Percentiles rank a stretch among this genome's conserved stretches.
Conservation (phyloP, 208 protist species). For the Wallacemonas sp. region DNA sequence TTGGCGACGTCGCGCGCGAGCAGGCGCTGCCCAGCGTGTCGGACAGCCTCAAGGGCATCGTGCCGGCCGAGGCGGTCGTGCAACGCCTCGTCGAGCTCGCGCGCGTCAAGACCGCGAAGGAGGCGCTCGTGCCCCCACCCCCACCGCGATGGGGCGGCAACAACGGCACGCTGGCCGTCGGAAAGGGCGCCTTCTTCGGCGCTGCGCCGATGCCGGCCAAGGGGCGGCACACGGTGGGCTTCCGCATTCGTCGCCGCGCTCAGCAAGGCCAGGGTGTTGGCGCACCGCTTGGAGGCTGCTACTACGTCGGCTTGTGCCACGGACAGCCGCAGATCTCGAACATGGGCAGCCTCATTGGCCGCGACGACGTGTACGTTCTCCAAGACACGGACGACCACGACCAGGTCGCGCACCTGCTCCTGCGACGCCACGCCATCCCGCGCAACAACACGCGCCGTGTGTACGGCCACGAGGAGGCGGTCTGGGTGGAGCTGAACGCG, state of each 20-base stretch:
- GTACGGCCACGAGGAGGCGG: slow-evolving; percentile 83
- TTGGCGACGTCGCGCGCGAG: slow-evolving; percentile 54
- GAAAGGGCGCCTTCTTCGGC: slow-evolving; percentile 82
- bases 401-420: slow-evolving; percentile 78
- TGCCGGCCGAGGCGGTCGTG: slow-evolving; percentile 32
- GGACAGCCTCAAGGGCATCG: slow-evolving; percentile 19
- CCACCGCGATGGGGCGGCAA: slow-evolving; percentile 63
- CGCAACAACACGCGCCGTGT: slow-evolving; percentile 74
- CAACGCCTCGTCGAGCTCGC: slow-evolving; percentile 61
- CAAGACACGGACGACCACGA: slow-evolving; percentile 90
- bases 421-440: slow-evolving; percentile 71
- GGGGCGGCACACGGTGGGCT: slow-evolving; percentile 79
- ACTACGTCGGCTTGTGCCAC: slow-evolving; percentile 84
- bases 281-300: slow-evolving; percentile 82
- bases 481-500: slow-evolving; percentile 91
- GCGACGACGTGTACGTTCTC: slow-evolving; percentile 82
- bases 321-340: slow-evolving; percentile 68
- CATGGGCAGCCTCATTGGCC: slow-evolving; percentile 72
- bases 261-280: slow-evolving; percentile 65
- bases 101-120: slow-evolving; percentile 39
- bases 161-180: slow-evolving; percentile 52
- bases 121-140: slow-evolving; percentile 31
- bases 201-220: slow-evolving; percentile 55
- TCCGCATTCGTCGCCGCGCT: slow-evolving; percentile 72
- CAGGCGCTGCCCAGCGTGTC: slow-evolving; percentile 58